Evolutionary conservation across 1,284 basidiomycete species (phyloP), one percentile per base, ranked within the genome.

Genomic region (Filobasidium uniguttulatum): DNA sequence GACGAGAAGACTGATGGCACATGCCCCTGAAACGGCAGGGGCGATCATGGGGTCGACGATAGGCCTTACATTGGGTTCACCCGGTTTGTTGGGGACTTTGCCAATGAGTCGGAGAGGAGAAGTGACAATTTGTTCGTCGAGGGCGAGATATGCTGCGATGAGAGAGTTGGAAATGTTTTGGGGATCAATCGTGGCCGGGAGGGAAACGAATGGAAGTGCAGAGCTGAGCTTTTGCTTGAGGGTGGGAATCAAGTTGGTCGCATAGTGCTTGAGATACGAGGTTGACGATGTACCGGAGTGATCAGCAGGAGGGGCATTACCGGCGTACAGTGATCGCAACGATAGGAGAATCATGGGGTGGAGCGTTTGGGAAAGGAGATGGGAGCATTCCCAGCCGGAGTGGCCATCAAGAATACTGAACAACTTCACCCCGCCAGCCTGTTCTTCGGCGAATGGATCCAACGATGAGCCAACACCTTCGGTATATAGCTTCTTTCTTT

Each of bases 381-480:
- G 77, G 4, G 86, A 89, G 1, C 94, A 98, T 50, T 87, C 77
- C 56, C 62, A 75, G 1, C 89, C 94, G 1, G 80, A 75, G 64
- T 98, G 94, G 1, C 94, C 94, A 62, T 98, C 94, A 78, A 91
- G 83, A 25, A 94, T 81, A 1, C 85, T 74, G 60, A 87, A 89
- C 66, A 93, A 83, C 44, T 86, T 72, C 56, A 83, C 75, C 62
- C 86, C 83, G 9, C 83, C 82, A 10, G 77, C 74, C 31, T 43
- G 33, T 26, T 44, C 40, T 12, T 19, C 46, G 28, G 33, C 49
- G 31, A 41, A 34, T n/a, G n/a, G n/a, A n/a, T n/a, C n/a, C n/a
- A n/a, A n/a, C n/a, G n/a, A n/a, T n/a, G n/a, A n/a, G n/a, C n/a
- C n/a, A n/a, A n/a, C n/a, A 5, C 31, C 47, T 41, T 40, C 41